Evolutionary conservation across 164 flowering plant species (phyloP), one percentile per base, ranked within the genome.

Genomic region (Magnolia sinica): DNA sequence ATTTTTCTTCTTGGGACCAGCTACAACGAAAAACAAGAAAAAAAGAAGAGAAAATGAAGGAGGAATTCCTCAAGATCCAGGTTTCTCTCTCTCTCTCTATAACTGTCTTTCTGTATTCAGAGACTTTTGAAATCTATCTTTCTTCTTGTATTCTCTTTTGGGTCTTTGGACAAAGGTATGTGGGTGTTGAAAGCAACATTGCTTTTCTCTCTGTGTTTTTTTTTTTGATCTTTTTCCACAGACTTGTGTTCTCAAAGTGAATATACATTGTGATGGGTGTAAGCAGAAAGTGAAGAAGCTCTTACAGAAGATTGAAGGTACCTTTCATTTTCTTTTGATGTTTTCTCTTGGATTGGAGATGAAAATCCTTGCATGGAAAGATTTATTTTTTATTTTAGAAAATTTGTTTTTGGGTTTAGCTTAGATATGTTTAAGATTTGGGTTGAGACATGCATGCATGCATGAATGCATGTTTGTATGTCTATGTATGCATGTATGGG

Each of bases 11-110:
- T 22, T 78, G 18, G 72, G 66, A 78, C 81, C 79, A 68, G 64
- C 71, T 68, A 75, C 68, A 65, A 13, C 82, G 76, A 87, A 86
- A 86, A 76, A 55, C 3, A 55, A 55, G 18, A 55, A 55, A 55
- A 55, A 55, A 55, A 55, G 18, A 90, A 90, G 93, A 82, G 88
- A 83, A 37, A 37, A 37, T 37, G 45, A 91, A 90, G 86, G 90
- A 87, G 76, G 91, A 89, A 80, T 89, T 89, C 59, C 93, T 91
- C 85, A 90, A 90, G 89, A 90, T 90, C 81, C 96, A 89, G 92
- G 96, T 90, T 63, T 82, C 58, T 80, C 76, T 82, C 61, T 70
- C 79, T 69, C 64, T 74, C 70, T 74, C 49, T 55, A 8, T 55
- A 14, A 2, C 59, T 55, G 59, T 55, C 59, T 55, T 55, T 55